Percentiles rank a stretch among this genome's conserved stretches.
Evolutionary conservation across 352 stramenopile species (phyloP).

Genomic region (Globisporangium barbulae): DNA sequence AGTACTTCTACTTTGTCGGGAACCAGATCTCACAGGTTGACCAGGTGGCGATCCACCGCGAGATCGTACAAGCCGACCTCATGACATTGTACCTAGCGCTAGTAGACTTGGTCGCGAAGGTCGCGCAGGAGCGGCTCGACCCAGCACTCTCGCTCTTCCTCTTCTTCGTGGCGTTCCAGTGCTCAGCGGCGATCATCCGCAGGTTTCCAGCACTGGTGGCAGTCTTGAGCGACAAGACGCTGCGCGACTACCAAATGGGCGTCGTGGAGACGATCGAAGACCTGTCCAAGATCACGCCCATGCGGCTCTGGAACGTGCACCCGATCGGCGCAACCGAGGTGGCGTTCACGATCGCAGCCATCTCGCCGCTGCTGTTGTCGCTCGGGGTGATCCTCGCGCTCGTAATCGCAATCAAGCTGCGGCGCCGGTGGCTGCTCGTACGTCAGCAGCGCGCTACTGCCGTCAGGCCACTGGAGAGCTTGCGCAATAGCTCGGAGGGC

Average conservation of each 20-base stretch:
- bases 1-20: conserved; percentile 26
- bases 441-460: background rate
- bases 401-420: background rate
- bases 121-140: conserved; percentile 31
- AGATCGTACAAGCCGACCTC: conserved; percentile 29
- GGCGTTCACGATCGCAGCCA: conserved; percentile 2
- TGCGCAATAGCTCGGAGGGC: background rate
- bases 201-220: background rate
- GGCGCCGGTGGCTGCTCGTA: background rate
- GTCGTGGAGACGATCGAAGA: conserved; percentile 1
- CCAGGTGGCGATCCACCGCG: conserved; percentile 27
- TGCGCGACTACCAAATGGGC: conserved; percentile 9
- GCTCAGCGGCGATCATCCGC: conserved; percentile 10
- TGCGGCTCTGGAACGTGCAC: conserved; percentile 16
- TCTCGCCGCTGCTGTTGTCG: conserved; percentile 8
- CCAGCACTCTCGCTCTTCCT: conserved; percentile 26
- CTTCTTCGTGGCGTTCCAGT: conserved; percentile 26
- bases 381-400: background rate
- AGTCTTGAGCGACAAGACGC: conserved; percentile 7
- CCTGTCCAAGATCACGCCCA: conserved; percentile 9
- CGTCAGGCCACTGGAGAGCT: background rate
- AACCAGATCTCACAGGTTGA: conserved; percentile 24
- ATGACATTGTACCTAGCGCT: conserved; percentile 32
- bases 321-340: background rate
- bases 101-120: conserved; percentile 23